Evolutionary conservation across 2,329 filamentous ascomycete genomes (phyloP).

Genomic region (Fonsecaea pedrosoi): DNA sequence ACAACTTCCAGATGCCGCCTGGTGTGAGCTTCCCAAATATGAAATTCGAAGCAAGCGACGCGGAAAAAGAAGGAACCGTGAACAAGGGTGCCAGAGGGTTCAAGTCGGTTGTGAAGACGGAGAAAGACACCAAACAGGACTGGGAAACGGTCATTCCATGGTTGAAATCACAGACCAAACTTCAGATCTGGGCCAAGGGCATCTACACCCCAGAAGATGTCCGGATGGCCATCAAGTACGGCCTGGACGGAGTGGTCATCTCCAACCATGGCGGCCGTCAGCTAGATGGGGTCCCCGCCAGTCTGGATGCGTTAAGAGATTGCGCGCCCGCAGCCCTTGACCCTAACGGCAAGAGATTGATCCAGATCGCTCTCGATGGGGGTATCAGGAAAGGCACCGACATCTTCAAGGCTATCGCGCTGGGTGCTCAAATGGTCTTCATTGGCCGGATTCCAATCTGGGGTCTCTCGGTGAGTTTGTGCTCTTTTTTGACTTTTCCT

Average conservation of each 20-base stretch:
- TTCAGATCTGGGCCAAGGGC: conserved; percentile 34
- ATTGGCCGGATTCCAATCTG: conserved; percentile 56
- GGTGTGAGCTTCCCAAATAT: conserved; percentile 34
- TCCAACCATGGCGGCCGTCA: conserved; percentile 41
- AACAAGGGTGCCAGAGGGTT: conserved; percentile 5
- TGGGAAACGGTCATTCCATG: conserved; percentile 60
- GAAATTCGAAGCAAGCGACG: neutral
- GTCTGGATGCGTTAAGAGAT: conserved; percentile 45
- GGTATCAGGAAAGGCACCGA: conserved; percentile 63
- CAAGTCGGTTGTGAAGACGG: neutral
- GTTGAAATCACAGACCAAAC: conserved; percentile 49
- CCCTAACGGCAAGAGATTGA: conserved; percentile 21
- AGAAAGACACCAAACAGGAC: conserved; percentile 43
- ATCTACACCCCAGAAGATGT: conserved; percentile 45
- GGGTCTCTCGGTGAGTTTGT: conserved; percentile 48
- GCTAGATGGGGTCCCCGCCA: conserved; percentile 45
- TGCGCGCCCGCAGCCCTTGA: conserved; percentile 35
- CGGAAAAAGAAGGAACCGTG: conserved; percentile 31
- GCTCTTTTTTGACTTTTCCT: neutral
- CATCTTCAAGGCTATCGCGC: conserved; percentile 62
- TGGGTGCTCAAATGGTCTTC: conserved; percentile 59
- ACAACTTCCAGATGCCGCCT: conserved; percentile 52
- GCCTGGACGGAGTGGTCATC: conserved; percentile 46
- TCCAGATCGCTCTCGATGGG: conserved; percentile 57
- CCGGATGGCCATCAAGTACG: conserved; percentile 44